Conservation (phyloP, 768 basidiomycete species). For the Artomyces pyxidatus region DNA sequence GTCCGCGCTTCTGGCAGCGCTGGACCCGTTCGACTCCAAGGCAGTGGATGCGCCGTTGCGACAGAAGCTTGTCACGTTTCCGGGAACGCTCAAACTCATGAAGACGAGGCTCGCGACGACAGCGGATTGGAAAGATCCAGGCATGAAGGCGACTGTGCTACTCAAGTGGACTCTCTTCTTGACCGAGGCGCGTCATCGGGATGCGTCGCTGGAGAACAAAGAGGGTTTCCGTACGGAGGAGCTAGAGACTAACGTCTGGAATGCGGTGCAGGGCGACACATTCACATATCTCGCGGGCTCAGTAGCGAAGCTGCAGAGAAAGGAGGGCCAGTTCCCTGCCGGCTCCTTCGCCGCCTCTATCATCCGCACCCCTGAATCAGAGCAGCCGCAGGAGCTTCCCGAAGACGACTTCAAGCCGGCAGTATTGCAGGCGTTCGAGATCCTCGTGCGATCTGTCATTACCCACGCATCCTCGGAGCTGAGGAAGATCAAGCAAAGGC, state of each 20-base stretch:
- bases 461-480: constrained; percentile 74
- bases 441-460: constrained; percentile 61
- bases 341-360: constrained; percentile 21
- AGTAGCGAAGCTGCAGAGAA: constrained; percentile 48
- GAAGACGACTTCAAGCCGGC: constrained; percentile 43
- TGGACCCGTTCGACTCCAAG: constrained; percentile 58
- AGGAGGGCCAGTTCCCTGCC: constrained; percentile 23
- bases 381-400: constrained; percentile 30
- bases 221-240: constrained; percentile 68
- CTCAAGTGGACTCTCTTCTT: constrained; percentile 87
- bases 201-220: constrained; percentile 54
- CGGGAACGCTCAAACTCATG: constrained; percentile 46
- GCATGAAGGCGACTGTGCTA: constrained; percentile 64
- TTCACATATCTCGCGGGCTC: constrained; percentile 64
- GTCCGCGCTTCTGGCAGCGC: constrained; percentile 50
- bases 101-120: constrained; percentile 42
- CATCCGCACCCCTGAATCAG: constrained; percentile 25
- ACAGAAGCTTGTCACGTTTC: constrained; percentile 38
- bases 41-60: constrained; percentile 38
- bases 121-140: constrained; percentile 59
- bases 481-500: constrained; percentile 80
- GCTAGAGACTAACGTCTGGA: constrained; percentile 74
- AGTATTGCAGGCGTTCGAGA: constrained; percentile 60
- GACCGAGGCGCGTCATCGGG: constrained; percentile 64
- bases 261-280: constrained; percentile 75